Conservation (phyloP, 2,329 filamentous ascomycete genomes). For the Fusarium pseudonygamai region DNA sequence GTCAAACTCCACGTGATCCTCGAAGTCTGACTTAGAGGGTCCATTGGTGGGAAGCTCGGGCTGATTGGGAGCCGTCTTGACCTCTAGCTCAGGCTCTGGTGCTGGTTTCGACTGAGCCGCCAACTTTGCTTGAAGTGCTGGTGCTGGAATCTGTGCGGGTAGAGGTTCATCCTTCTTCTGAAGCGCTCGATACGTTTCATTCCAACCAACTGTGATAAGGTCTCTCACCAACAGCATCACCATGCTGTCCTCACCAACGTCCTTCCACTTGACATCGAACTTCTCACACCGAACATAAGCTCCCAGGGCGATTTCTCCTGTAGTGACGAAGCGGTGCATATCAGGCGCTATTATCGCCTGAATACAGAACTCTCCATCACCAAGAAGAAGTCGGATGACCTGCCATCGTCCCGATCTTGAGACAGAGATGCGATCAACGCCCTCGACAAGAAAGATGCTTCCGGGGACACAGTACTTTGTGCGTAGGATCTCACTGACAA, state of each 20-base stretch:
- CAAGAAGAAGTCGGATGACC: conserved; percentile 58
- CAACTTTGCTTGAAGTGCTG: neutral
- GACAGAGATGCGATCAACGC: conserved; percentile 51
- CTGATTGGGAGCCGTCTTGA: neutral
- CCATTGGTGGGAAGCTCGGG: neutral
- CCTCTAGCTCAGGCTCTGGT: neutral
- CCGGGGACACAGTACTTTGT: conserved; percentile 58
- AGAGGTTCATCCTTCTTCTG: conserved; percentile 7
- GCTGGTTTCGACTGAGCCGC: neutral
- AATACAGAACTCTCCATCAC: conserved; percentile 64
- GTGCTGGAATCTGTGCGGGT: neutral
- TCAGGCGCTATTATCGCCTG: conserved; percentile 59
- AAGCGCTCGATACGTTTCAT: conserved; percentile 50
- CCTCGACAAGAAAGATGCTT: conserved; percentile 62
- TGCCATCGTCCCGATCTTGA: conserved; percentile 53
- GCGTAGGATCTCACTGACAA: conserved; percentile 60
- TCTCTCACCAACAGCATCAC: conserved; percentile 59
- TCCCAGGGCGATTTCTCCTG: conserved; percentile 56
- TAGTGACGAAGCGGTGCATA: conserved; percentile 60
- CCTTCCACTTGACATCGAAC: conserved; percentile 50
- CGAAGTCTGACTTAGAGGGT: neutral
- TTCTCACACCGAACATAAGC: conserved; percentile 59
- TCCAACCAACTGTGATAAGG: conserved; percentile 59
- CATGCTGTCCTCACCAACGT: conserved; percentile 41
- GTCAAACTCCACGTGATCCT: neutral